These are phyloP conservation scores for Erythrophleum fordii DNA, from an alignment of 306 rosid species.

Conservation along the genomic window DNA sequence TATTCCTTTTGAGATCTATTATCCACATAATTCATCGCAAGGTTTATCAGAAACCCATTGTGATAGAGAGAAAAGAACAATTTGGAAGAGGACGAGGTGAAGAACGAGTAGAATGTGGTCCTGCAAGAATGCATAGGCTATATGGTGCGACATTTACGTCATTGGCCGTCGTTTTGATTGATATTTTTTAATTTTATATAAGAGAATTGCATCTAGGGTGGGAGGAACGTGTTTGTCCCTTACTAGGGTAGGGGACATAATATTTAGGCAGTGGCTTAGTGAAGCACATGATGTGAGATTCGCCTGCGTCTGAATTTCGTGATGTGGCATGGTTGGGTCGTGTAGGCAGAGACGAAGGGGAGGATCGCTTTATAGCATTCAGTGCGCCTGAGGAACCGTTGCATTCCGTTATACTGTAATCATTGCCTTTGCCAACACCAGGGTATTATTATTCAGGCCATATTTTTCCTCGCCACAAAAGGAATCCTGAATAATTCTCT, in stretches of 20 bases:
- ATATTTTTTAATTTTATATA: not conserved
- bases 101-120: slow-evolving; percentile 34
- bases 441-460: slow-evolving; percentile 28
- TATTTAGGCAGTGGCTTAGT: slow-evolving; percentile 30
- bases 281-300: slow-evolving; percentile 48
- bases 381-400: slow-evolving; percentile 28
- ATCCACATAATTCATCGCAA: not conserved
- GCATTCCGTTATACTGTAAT: slow-evolving; percentile 49
- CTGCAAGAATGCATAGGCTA: not conserved
- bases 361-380: slow-evolving; percentile 12
- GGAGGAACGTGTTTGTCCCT: slow-evolving; percentile 50
- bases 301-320: slow-evolving; percentile 39
- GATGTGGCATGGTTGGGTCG: slow-evolving; percentile 22
- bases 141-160: not conserved
- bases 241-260: slow-evolving; percentile 39
- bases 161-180: slow-evolving; percentile 31
- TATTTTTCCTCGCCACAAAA: slow-evolving; percentile 12
- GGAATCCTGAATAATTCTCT: slow-evolving; percentile 36
- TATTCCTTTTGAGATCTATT: not conserved
- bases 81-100: not conserved
- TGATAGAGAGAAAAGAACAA: not conserved
- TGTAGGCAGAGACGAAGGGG: not conserved
- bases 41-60: not conserved
- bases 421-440: slow-evolving; percentile 38
- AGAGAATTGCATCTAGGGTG: slow-evolving; percentile 25